A percentile compares a stretch with the other conserved stretches of the same genome.
Evolutionary conservation across 306 rosid species (phyloP).

Genomic region (Vigna nakashimae): DNA sequence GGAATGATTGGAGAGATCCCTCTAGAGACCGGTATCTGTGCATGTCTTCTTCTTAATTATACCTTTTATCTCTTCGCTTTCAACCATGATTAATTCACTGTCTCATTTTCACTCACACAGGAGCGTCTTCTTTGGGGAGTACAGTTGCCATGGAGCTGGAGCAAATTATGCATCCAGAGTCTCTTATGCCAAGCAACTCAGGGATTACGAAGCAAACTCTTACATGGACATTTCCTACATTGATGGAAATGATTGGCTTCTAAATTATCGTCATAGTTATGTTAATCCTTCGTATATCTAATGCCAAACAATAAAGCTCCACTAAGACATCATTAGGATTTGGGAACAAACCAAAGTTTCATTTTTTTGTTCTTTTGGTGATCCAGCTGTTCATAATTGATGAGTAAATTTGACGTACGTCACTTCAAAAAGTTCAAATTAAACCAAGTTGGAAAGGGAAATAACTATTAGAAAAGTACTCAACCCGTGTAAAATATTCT

Average conservation of each 20-base stretch:
- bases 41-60: not conserved
- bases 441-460: no score
- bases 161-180: constrained; percentile 61
- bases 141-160: constrained; percentile 65
- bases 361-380: not conserved
- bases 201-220: constrained; percentile 56
- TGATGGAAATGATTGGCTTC: constrained; percentile 67
- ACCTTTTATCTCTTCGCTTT: not conserved
- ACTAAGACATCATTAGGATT: not conserved
- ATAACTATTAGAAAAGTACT: no score
- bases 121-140: constrained; percentile 78
- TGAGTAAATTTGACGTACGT: no score
- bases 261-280: constrained; percentile 7
- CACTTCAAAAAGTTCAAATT: no score
- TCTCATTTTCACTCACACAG: constrained; percentile 35
- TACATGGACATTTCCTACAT: constrained; percentile 59
- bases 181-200: constrained; percentile 73
- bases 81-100: not conserved
- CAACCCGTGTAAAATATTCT: no score
- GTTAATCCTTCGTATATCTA: not conserved
- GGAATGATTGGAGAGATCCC: constrained; percentile 82
- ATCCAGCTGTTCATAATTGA: not conserved
- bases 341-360: not conserved
- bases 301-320: not conserved
- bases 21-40: constrained; percentile 66